Percentiles rank a stretch among this genome's conserved stretches.
phyloP scores from a whole-genome alignment of 1,139 yeast genomes.

The Suhomyces wounanorum region DNA sequence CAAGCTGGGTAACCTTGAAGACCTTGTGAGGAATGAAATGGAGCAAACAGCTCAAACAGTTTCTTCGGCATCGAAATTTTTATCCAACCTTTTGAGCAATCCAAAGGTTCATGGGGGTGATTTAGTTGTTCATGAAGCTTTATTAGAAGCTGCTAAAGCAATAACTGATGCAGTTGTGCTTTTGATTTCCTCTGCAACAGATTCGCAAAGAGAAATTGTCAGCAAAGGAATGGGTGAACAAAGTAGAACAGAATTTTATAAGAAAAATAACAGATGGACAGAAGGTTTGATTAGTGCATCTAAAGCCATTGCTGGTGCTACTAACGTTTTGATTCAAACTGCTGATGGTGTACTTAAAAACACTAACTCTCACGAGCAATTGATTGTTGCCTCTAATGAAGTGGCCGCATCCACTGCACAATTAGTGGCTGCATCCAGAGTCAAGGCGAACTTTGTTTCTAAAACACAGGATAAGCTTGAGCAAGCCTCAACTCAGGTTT shows the following conservation, averaged over 20 bases:
- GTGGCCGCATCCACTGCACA: slow-evolving; percentile 95
- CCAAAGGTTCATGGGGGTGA: slow-evolving; percentile 61
- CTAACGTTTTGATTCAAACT: slow-evolving; percentile 74
- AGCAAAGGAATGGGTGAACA: slow-evolving; percentile 67
- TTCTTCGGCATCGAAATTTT: slow-evolving; percentile 62
- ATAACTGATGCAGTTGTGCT: slow-evolving; percentile 78
- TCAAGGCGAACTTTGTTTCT: slow-evolving; percentile 76
- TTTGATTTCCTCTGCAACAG: slow-evolving; percentile 75
- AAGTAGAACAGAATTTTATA: slow-evolving; percentile 75
- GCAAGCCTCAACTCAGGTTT: slow-evolving; percentile 66
- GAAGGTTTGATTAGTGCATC: slow-evolving; percentile 93
- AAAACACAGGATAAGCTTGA: slow-evolving; percentile 78
- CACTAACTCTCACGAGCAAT: slow-evolving; percentile 72
- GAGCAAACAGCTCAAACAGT: slow-evolving; percentile 71
- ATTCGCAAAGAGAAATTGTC: slow-evolving; percentile 82
- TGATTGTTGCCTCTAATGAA: slow-evolving; percentile 88
- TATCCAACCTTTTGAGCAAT: slow-evolving; percentile 55
- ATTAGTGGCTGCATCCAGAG: slow-evolving; percentile 89
- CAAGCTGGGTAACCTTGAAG: slow-evolving; percentile 59
- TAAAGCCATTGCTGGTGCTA: slow-evolving; percentile 83
- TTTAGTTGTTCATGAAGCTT: slow-evolving; percentile 73
- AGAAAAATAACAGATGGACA: slow-evolving; percentile 90
- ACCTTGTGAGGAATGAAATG: slow-evolving; percentile 73
- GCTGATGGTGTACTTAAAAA: slow-evolving; percentile 81
- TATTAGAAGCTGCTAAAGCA: slow-evolving; percentile 77